Evolutionary conservation across 2,329 filamentous ascomycete genomes (phyloP).

Genomic region (Didymella keratinophila): DNA sequence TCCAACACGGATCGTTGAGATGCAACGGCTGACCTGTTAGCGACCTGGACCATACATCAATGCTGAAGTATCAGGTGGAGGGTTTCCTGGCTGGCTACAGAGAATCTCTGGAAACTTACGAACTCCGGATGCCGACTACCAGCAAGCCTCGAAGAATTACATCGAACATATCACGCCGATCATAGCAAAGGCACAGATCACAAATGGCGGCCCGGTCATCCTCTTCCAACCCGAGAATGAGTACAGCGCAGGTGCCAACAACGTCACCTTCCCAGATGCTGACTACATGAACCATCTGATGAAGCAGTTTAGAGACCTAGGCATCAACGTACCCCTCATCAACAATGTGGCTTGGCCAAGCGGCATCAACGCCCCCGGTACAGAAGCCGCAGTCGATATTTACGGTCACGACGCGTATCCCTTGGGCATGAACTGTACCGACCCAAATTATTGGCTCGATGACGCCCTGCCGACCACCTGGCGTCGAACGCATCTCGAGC

Average conservation of each 20-base stretch:
- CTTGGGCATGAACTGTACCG: conserved; percentile 65
- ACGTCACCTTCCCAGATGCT: conserved; percentile 65
- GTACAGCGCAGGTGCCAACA: conserved; percentile 64
- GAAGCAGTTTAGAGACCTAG: conserved; percentile 69
- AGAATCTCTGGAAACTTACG: conserved; percentile 68
- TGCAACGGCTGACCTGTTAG: conserved; percentile 13
- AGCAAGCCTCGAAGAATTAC: conserved; percentile 68
- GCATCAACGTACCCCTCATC: conserved; percentile 75
- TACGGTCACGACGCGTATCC: conserved; percentile 72
- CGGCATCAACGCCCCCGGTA: conserved; percentile 69
- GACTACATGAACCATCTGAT: conserved; percentile 74
- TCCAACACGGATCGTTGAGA: not conserved
- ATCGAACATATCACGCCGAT: conserved; percentile 64
- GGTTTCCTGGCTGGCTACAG: conserved; percentile 80
- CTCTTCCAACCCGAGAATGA: conserved; percentile 83
- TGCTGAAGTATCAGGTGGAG: conserved; percentile 76
- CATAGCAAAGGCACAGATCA: conserved; percentile 80
- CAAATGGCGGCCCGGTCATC: conserved; percentile 79
- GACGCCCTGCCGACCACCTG: conserved; percentile 63
- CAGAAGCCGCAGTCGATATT: conserved; percentile 64
- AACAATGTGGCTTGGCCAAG: conserved; percentile 70
- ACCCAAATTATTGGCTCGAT: conserved; percentile 67
- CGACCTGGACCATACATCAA: conserved; percentile 76
- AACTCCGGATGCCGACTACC: conserved; percentile 66
- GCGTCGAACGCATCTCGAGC: conserved; percentile 60